These are phyloP conservation scores for Ustilago sp. DNA, from an alignment of 1,284 basidiomycete genomes.

Conservation along the genomic window DNA sequence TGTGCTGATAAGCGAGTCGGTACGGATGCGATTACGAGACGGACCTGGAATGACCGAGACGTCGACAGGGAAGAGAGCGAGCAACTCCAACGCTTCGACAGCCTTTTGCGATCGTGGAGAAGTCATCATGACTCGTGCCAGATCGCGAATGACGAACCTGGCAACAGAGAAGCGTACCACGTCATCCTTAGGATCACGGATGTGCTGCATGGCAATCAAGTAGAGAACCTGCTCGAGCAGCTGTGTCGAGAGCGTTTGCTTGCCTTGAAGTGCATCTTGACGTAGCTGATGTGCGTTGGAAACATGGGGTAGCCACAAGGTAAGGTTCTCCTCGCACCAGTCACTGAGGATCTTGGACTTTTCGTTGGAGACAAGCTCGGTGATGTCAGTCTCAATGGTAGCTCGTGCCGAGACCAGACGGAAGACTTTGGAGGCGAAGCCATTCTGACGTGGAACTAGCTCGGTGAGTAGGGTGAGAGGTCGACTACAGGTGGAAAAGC, in stretches of 20 bases:
- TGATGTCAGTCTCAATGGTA: conserved; percentile 45
- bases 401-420: conserved; percentile 45
- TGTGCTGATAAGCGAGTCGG: conserved; percentile 34
- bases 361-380: conserved; percentile 31
- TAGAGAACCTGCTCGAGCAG: conserved; percentile 47
- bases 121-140: conserved; percentile 40
- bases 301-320: conserved; percentile 42
- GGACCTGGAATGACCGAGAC: conserved; percentile 42
- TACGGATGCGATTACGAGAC: conserved; percentile 39
- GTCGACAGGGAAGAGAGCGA: conserved; percentile 46
- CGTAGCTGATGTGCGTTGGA: conserved; percentile 41
- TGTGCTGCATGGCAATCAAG: conserved; percentile 42
- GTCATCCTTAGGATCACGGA: conserved; percentile 43
- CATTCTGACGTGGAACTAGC: conserved; percentile 38
- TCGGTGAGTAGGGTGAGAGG: conserved; percentile 46
- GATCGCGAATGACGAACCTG: conserved; percentile 37
- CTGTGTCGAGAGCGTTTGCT: conserved; percentile 42
- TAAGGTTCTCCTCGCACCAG: conserved; percentile 46
- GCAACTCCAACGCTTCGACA: conserved; percentile 39
- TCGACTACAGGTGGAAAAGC: conserved; percentile 40
- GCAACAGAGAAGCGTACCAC: conserved; percentile 37
- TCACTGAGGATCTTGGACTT: conserved; percentile 46
- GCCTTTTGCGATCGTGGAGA: conserved; percentile 35
- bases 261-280: conserved; percentile 31
- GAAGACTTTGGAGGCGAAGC: conserved; percentile 44